Base-by-base conservation (phyloP, 1,284 basidiomycete genomes). In the Malassezia obtusa region DNA sequence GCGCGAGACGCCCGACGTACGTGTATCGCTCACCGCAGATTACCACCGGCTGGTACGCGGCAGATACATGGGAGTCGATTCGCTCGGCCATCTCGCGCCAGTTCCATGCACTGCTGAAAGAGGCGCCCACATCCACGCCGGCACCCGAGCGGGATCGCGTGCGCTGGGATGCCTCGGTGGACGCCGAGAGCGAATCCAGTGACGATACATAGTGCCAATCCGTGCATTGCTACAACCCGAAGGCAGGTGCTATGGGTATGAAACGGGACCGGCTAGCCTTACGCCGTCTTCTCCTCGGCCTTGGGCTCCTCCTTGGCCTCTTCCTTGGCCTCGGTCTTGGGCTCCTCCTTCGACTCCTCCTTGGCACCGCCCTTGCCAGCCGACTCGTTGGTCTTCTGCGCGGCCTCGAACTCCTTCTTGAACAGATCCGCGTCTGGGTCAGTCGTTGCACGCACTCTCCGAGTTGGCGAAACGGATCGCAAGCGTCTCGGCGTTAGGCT, bases 401-500 rank as follows among this genome's bases (percentile, higher is more conserved):
- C 68, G 2, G 22, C 32, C 53, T 71, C 67, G 33, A 73, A 71
- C 36, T 61, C 61, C n/a, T 62, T 64, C 63, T 73, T 73, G 64
- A 73, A 73, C 14, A 58, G 57, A 44, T 73, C 58, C 4, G 70
- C 69, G 48, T 72, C 38, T 61, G 62, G 45, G 32, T 58, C 46
- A n/a, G 21, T 45, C 21, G 30, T 31, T 22, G 4, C 22, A 40
- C 38, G 4, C 22, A 40, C 38, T 91, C 26, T 98, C 94, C 57
- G 87, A 80, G 78, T 95, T 98, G 61, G 89, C 92, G 73, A 99
- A 98, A 58, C 94, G 86, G 74, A 99, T 96, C 44, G 94, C 94
- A 51, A 99, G 83, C 19, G 92, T 96, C 78, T 96, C 92, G 21
- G 89, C 77, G 38, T 85, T 85, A 19, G 91, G 82, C 52, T 87